Conservation (phyloP, 2,329 filamentous ascomycete species). For the Fonsecaea multimorphosa region DNA sequence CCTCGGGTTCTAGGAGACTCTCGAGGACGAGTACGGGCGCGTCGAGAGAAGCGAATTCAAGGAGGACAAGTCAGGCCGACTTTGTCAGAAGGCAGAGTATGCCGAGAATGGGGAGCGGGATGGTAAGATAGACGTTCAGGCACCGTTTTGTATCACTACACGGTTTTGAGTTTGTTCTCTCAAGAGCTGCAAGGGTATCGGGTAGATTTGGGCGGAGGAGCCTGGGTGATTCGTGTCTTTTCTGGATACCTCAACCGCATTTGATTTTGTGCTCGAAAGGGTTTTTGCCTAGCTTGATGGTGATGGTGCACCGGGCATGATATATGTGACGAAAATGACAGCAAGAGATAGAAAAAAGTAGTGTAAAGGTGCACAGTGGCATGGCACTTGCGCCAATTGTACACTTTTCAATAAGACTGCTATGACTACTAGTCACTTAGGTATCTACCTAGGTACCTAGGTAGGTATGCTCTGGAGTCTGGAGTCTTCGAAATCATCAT, state of each 20-base stretch:
- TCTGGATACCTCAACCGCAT: background rate
- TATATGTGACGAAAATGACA: background rate
- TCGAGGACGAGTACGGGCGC: conserved; percentile 27
- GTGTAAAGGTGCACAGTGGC: background rate
- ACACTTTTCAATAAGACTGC: too few species aligned
- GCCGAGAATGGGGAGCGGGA: conserved; percentile 22
- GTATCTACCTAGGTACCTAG: too few species aligned
- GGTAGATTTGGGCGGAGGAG: background rate
- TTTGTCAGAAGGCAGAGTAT: conserved; percentile 29
- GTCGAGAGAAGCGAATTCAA: conserved; percentile 25
- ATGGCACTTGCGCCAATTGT: too few species aligned
- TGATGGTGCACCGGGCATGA: background rate
- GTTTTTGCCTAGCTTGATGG: background rate
- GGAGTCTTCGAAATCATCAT: too few species aligned
- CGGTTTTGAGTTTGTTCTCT: background rate
- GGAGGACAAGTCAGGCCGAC: conserved; percentile 31
- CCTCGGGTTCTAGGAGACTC: conserved; percentile 26
- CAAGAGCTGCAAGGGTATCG: background rate
- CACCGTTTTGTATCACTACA: background rate
- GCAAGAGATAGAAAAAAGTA: background rate
- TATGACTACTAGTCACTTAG: too few species aligned
- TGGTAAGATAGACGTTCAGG: conserved; percentile 9
- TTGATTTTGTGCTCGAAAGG: background rate
- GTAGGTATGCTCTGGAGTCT: too few species aligned
- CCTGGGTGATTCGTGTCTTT: background rate